These are phyloP conservation scores for Anthracocystis walkeri DNA, from an alignment of 1,284 basidiomycete genomes.

Conservation along the genomic window DNA sequence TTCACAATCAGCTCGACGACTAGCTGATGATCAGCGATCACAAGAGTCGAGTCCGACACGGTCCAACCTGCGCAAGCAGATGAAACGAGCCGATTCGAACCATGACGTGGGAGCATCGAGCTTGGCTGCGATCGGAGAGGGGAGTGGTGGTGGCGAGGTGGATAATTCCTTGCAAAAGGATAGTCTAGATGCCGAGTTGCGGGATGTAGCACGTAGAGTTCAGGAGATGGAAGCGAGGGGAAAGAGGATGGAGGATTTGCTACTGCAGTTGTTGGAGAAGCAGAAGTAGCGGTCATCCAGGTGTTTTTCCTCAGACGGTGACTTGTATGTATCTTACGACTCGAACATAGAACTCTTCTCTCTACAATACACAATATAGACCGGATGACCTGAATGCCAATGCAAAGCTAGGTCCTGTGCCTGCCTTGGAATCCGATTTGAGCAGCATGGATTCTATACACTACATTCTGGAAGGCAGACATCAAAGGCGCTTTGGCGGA, in stretches of 20 bases:
- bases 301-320: too few species aligned
- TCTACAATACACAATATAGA: too few species aligned
- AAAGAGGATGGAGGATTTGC: conserved; percentile 47
- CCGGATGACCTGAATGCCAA: too few species aligned
- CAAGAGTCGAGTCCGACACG: conserved; percentile 19
- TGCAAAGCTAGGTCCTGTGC: neutral
- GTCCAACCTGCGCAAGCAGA: neutral
- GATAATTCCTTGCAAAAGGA: conserved; percentile 9
- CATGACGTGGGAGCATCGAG: neutral
- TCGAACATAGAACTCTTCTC: too few species aligned
- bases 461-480: too few species aligned
- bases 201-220: conserved; percentile 28
- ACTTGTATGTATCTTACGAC: too few species aligned
- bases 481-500: conserved; percentile 43
- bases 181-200: conserved; percentile 25
- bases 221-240: conserved; percentile 47
- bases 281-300: conserved; percentile 2
- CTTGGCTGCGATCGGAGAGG: conserved; percentile 11
- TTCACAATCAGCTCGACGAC: conserved; percentile 7
- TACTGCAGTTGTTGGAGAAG: conserved; percentile 34
- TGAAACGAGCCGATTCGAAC: conserved; percentile 3
- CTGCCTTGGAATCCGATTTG: too few species aligned
- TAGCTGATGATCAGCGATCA: neutral
- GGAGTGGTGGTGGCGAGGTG: neutral
- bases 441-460: too few species aligned